Conservation (phyloP, 257 asterid genomes). For the Prunella vulgaris region DNA sequence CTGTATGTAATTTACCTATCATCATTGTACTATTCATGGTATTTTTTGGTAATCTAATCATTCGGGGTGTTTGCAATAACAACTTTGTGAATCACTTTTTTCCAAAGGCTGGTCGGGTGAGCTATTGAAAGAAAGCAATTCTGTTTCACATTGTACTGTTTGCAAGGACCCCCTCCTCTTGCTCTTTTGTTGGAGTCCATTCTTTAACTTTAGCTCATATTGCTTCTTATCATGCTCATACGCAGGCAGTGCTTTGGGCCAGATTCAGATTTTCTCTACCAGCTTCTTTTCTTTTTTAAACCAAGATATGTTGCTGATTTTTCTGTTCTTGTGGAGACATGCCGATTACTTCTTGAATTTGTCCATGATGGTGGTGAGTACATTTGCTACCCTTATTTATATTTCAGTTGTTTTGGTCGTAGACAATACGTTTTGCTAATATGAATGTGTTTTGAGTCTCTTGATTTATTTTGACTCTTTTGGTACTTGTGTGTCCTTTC, state of each 20-base stretch:
- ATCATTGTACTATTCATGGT: not conserved
- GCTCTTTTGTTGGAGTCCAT: slow-evolving; percentile 6
- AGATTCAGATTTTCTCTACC: slow-evolving; percentile 71
- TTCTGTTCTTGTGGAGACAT: slow-evolving; percentile 76
- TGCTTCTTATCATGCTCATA: slow-evolving; percentile 23
- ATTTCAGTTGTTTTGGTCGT: not conserved
- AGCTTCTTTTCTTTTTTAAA: slow-evolving; percentile 83
- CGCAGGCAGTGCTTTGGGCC: slow-evolving; percentile 86
- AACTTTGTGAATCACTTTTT: not conserved
- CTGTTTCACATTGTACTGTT: not conserved
- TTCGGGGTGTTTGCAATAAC: not conserved
- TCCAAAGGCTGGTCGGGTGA: not conserved
- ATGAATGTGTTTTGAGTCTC: slow-evolving; percentile 8
- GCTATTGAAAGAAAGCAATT: not conserved
- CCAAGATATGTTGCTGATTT: slow-evolving; percentile 66
- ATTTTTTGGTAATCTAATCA: too few species aligned
- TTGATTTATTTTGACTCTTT: slow-evolving; percentile 9
- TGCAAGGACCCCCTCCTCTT: not conserved
- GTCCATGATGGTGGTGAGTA: slow-evolving; percentile 60
- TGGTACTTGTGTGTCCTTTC: not conserved
- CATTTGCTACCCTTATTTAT: slow-evolving; percentile 17
- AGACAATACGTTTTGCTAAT: not conserved
- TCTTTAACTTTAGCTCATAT: slow-evolving; percentile 15
- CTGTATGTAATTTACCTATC: not conserved
- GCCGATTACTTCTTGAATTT: slow-evolving; percentile 64